These are phyloP conservation scores for Trichothecium roseum DNA, from an alignment of 2,329 filamentous ascomycete species.

Conservation along the genomic window DNA sequence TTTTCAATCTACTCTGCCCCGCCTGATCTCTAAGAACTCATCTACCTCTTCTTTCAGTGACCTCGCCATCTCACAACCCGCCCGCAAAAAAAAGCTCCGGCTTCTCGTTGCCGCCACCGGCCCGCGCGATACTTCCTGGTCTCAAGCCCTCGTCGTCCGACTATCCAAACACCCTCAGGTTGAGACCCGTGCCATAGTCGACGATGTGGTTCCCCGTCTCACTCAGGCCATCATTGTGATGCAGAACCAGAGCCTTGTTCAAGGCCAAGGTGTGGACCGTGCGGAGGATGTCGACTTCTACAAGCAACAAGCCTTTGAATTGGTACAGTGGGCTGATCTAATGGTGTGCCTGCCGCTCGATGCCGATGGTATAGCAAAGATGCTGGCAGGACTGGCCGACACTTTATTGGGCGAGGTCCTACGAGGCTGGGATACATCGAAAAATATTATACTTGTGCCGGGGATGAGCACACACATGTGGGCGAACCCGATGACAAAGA, in stretches of 20 bases:
- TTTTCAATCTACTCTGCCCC: neutral
- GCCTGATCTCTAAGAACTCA: conserved; percentile 11
- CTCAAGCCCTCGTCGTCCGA: conserved; percentile 54
- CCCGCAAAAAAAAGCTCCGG: conserved; percentile 36
- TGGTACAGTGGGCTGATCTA: conserved; percentile 82
- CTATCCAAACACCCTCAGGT: conserved; percentile 55
- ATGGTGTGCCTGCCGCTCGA: conserved; percentile 78
- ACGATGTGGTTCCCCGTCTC: conserved; percentile 53
- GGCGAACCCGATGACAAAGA: conserved; percentile 81
- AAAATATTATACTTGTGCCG: conserved; percentile 75
- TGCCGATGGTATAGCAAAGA: conserved; percentile 74
- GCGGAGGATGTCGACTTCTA: conserved; percentile 42
- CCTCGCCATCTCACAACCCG: conserved; percentile 11
- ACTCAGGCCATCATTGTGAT: conserved; percentile 52
- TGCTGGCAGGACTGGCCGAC: conserved; percentile 76
- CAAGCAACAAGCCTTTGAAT: conserved; percentile 44
- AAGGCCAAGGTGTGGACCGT: conserved; percentile 16
- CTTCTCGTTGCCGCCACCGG: conserved; percentile 59
- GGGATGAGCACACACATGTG: conserved; percentile 86
- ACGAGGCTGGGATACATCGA: conserved; percentile 77
- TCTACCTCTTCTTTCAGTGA: conserved; percentile 27
- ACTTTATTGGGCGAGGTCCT: conserved; percentile 73
- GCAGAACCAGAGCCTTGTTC: conserved; percentile 37
- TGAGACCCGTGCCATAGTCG: conserved; percentile 51
- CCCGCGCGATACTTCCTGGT: conserved; percentile 53